Evolutionary conservation across 768 basidiomycete species (phyloP).

Genomic region (Hysterangium stoloniferum): DNA sequence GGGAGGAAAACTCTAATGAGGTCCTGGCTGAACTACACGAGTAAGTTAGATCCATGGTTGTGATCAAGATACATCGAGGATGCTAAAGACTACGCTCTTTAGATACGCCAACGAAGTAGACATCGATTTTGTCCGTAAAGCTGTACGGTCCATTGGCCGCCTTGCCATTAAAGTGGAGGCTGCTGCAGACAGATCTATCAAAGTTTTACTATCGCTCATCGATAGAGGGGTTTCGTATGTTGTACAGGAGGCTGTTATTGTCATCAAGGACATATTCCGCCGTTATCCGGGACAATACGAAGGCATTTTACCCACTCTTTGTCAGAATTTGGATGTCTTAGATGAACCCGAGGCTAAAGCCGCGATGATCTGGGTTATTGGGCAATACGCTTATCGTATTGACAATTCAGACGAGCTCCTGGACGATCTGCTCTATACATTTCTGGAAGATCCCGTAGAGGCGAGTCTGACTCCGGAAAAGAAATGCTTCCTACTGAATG

Average conservation of each 20-base stretch:
- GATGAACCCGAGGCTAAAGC: conserved; percentile 97
- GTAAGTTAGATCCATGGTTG: conserved; percentile 35
- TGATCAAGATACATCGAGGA: background rate
- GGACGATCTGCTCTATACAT: conserved; percentile 84
- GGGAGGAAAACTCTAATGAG: conserved; percentile 89
- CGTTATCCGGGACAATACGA: conserved; percentile 96
- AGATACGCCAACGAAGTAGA: conserved; percentile 99
- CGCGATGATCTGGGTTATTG: conserved; percentile 96
- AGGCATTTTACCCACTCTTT: conserved; percentile 88
- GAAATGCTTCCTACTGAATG: too few species aligned
- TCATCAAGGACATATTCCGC: conserved; percentile 97
- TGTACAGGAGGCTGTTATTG: conserved; percentile 94
- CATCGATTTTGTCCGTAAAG: conserved; percentile 95
- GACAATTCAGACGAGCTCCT: conserved; percentile 93
- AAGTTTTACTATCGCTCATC: conserved; percentile 76
- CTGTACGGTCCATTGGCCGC: conserved; percentile 93
- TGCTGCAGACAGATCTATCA: conserved; percentile 86
- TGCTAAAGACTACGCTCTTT: background rate
- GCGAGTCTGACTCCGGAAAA: conserved; percentile 35
- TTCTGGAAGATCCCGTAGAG: conserved; percentile 91
- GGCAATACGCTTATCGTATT: conserved; percentile 92
- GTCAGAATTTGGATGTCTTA: conserved; percentile 82
- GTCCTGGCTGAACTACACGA: conserved; percentile 94
- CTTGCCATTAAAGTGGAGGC: conserved; percentile 94
- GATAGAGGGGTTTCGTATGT: conserved; percentile 94